phyloP scores from a whole-genome alignment of 208 protist species.

The Leptomonas pyrrhocoris region DNA sequence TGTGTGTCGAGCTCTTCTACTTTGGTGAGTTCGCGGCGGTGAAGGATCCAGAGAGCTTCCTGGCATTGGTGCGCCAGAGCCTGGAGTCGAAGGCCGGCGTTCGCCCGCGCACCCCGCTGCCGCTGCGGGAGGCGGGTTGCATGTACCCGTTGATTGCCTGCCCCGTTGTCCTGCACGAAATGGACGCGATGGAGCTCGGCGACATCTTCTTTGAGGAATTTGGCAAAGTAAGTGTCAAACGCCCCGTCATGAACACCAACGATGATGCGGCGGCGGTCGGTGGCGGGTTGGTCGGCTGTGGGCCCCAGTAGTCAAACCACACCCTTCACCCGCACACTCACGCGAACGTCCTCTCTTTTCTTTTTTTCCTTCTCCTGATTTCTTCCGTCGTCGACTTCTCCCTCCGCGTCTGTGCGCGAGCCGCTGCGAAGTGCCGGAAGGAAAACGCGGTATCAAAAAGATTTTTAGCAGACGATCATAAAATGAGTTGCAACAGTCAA shows the following conservation, averaged over 20 bases:
- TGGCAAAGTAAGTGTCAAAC: constrained; percentile 34
- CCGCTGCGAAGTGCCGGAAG: too few species aligned
- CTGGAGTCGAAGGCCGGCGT: constrained; percentile 59
- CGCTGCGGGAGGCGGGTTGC: constrained; percentile 78
- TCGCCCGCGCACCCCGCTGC: constrained; percentile 47
- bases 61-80: constrained; percentile 41
- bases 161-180: constrained; percentile 64
- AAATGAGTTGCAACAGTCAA: too few species aligned
- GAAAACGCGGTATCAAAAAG: too few species aligned
- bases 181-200: constrained; percentile 75
- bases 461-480: too few species aligned
- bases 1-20: constrained; percentile 82
- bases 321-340: neutral
- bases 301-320: constrained; percentile 8
- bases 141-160: constrained; percentile 79
- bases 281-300: constrained; percentile 4
- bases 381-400: neutral
- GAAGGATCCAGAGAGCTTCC: constrained; percentile 53
- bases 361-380: neutral
- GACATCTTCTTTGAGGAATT: constrained; percentile 79
- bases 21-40: constrained; percentile 72
- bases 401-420: too few species aligned
- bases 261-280: constrained; percentile 28
- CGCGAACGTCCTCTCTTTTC: neutral
- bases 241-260: constrained; percentile 4